phyloP scores from a whole-genome alignment of 306 rosid genomes.

The Cercis canadensis region DNA sequence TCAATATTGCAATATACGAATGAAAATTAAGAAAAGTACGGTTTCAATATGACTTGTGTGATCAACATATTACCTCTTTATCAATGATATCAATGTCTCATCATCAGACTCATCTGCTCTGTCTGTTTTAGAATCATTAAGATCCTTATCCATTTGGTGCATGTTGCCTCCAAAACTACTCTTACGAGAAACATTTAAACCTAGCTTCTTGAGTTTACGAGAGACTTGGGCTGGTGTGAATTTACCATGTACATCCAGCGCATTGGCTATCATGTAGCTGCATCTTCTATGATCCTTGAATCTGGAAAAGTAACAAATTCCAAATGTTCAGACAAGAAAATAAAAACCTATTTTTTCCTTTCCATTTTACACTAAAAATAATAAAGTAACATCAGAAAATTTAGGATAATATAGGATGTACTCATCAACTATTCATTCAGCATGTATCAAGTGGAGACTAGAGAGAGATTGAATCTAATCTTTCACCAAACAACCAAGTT shows the following conservation, averaged over 20 bases:
- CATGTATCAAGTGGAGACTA: slow-evolving; percentile 8
- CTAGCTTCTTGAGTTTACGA: slow-evolving; percentile 88
- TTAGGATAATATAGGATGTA: slow-evolving; percentile 13
- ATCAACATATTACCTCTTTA: slow-evolving; percentile 61
- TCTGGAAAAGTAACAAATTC: slow-evolving; percentile 47
- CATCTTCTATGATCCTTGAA: slow-evolving; percentile 86
- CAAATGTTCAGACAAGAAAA: slow-evolving; percentile 23
- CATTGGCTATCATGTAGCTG: slow-evolving; percentile 86
- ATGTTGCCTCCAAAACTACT: slow-evolving; percentile 51
- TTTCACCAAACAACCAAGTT: slow-evolving; percentile 33
- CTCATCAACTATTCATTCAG: slow-evolving; percentile 19
- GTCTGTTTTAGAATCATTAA: slow-evolving; percentile 39
- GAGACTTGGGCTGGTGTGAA: slow-evolving; percentile 77
- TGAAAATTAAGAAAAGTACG: neutral
- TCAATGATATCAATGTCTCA: slow-evolving; percentile 67
- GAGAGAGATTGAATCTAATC: slow-evolving; percentile 33
- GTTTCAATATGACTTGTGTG: neutral
- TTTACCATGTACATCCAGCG: slow-evolving; percentile 66
- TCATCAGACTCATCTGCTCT: slow-evolving; percentile 63
- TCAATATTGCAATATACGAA: neutral
- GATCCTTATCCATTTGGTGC: slow-evolving; percentile 47
- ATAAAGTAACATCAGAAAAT: slow-evolving; percentile 8
- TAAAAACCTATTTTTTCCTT: neutral
- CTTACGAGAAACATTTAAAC: slow-evolving; percentile 58
- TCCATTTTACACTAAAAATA: neutral